phyloP scores from a whole-genome alignment of 192 early-diverging fungal species.

The Thamnidium elegans region DNA sequence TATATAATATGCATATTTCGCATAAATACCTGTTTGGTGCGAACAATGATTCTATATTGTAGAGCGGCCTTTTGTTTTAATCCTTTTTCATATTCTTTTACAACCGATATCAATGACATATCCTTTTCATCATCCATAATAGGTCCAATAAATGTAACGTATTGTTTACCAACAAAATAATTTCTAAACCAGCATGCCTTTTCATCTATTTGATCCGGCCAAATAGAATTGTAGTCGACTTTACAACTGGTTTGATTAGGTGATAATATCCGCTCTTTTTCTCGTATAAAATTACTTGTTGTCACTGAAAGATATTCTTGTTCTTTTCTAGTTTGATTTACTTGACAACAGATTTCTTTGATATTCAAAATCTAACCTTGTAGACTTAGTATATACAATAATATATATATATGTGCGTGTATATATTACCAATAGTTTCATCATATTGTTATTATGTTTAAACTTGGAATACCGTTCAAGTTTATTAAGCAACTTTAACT shows the following conservation, averaged over 20 bases:
- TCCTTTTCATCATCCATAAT: background rate
- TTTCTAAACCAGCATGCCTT: constrained; percentile 18
- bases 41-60: constrained; percentile 16
- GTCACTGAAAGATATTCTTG: background rate
- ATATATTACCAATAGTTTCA: too few species aligned
- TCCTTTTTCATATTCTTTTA: constrained; percentile 2
- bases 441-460: too few species aligned
- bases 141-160: constrained; percentile 18
- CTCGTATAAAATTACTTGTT: background rate
- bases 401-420: background rate
- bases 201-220: constrained; percentile 6
- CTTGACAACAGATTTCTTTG: background rate
- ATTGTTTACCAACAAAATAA: constrained; percentile 17
- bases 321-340: background rate
- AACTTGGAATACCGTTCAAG: background rate
- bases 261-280: background rate
- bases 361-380: background rate
- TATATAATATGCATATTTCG: background rate
- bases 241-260: background rate
- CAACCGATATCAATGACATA: background rate
- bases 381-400: background rate
- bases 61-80: background rate
- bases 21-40: constrained; percentile 12
- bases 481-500: background rate
- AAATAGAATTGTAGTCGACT: constrained; percentile 11